These are phyloP conservation scores for Neurospora discreta DNA, from an alignment of 495 filamentous ascomycete species.

Conservation along the genomic window DNA sequence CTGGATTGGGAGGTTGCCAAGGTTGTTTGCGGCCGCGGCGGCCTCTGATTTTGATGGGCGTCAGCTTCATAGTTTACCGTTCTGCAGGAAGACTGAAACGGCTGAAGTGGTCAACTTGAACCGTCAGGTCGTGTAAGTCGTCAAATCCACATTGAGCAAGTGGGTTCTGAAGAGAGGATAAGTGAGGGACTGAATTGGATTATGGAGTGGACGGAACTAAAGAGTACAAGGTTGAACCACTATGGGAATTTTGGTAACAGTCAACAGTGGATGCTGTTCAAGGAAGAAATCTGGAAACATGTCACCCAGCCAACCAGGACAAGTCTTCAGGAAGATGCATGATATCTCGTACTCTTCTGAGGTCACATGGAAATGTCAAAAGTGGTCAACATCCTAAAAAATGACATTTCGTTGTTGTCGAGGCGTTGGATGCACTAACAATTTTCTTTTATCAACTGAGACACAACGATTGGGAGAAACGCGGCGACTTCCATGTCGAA, in stretches of 20 bases:
- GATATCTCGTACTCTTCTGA: not conserved
- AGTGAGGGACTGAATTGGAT: not conserved
- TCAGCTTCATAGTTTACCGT: conserved; percentile 10
- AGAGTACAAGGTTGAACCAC: not conserved
- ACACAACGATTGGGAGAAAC: not conserved
- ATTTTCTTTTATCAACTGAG: not conserved
- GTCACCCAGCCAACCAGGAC: not conserved
- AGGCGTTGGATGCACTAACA: not conserved
- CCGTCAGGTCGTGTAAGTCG: not conserved
- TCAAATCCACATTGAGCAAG: not conserved
- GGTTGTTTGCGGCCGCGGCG: conserved; percentile 5
- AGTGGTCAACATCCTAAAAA: not conserved
- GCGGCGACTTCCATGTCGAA: not conserved
- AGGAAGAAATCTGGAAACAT: not conserved
- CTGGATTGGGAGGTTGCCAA: conserved; percentile 11
- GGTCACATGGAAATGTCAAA: not conserved
- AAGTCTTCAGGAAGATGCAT: not conserved
- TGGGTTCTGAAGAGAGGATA: not conserved
- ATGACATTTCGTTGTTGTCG: not conserved
- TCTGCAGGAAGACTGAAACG: not conserved
- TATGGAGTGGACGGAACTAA: not conserved
- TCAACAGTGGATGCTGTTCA: not conserved
- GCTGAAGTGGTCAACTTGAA: not conserved
- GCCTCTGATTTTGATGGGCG: conserved; percentile 16
- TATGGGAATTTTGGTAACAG: not conserved